A percentile compares a stretch with the other conserved stretches of the same genome.
phyloP scores from a whole-genome alignment of 2,329 filamentous ascomycete genomes.

The Colletotrichum endophyticum region DNA sequence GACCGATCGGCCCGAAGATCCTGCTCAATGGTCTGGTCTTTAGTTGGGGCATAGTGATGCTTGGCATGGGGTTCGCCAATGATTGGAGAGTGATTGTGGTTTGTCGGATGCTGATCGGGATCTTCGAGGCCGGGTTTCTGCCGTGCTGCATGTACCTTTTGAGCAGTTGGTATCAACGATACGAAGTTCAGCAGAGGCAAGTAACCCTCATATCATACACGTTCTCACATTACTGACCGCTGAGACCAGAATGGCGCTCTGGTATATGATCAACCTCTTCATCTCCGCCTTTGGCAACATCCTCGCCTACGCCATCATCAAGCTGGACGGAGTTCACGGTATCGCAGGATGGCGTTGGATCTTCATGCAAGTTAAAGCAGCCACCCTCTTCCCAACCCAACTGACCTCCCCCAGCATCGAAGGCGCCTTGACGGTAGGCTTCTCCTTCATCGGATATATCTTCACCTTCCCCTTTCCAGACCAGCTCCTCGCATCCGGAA shows the following conservation, averaged over 20 bases:
- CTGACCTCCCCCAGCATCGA: neutral
- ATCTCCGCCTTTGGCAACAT: conserved; percentile 30
- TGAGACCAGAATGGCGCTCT: conserved; percentile 29
- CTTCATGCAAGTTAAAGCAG: conserved; percentile 25
- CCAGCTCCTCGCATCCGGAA: conserved; percentile 13
- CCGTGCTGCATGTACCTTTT: conserved; percentile 21
- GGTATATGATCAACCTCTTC: conserved; percentile 24
- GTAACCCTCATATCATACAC: neutral
- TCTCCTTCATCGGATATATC: conserved; percentile 26
- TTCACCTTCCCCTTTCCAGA: conserved; percentile 28
- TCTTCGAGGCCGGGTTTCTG: conserved; percentile 27
- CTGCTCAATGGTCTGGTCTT: conserved; percentile 29
- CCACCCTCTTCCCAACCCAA: conserved; percentile 2
- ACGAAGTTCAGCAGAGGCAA: neutral
- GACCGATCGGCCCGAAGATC: conserved; percentile 29
- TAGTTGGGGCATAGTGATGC: conserved; percentile 27
- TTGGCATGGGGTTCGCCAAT: conserved; percentile 35
- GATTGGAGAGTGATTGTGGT: conserved; percentile 26
- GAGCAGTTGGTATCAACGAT: neutral
- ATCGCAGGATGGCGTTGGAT: conserved; percentile 40
- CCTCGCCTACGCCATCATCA: conserved; percentile 31
- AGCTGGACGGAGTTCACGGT: conserved; percentile 46
- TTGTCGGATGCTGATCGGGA: conserved; percentile 27
- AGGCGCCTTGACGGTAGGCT: conserved; percentile 29
- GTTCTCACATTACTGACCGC: neutral